phyloP scores from a whole-genome alignment of 2,329 filamentous ascomycete genomes.

The Fusarium chuoi region DNA sequence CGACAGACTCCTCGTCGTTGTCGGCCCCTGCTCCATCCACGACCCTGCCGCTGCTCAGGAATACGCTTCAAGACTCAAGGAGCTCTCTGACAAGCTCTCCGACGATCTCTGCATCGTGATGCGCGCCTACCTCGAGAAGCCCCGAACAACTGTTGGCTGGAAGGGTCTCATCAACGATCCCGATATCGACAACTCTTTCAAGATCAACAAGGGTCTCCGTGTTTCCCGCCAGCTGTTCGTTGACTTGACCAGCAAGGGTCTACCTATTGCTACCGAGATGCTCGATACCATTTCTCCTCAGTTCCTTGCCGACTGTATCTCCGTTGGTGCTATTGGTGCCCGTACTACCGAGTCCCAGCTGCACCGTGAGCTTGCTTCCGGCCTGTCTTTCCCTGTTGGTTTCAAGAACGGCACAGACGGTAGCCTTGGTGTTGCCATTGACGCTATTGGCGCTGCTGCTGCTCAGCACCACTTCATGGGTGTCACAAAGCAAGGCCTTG shows the following conservation, averaged over 20 bases:
- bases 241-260: constrained; percentile 85
- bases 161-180: constrained; percentile 99
- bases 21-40: constrained; percentile 97
- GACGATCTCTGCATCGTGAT: constrained; percentile 92
- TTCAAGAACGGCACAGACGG: constrained; percentile 99
- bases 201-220: constrained; percentile 98
- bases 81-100: constrained; percentile 80
- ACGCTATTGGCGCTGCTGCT: constrained; percentile 89
- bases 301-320: constrained; percentile 96
- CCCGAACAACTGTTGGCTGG: constrained; percentile 97
- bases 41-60: constrained; percentile 89
- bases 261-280: constrained; percentile 98
- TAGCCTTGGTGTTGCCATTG: constrained; percentile 88
- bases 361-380: constrained; percentile 94
- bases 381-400: constrained; percentile 95
- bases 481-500: constrained; percentile 96
- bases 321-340: constrained; percentile 93
- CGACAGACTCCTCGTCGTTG: constrained; percentile 92
- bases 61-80: constrained; percentile 84
- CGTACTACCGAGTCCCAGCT: constrained; percentile 96
- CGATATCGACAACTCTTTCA: constrained; percentile 95
- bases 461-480: constrained; percentile 97
- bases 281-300: constrained; percentile 98
- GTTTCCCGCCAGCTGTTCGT: constrained; percentile 94
- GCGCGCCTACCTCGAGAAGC: constrained; percentile 99